Percentiles rank a stretch among this genome's conserved stretches.
These are phyloP conservation scores for Cyclocybe cylindracea DNA, from an alignment of 768 basidiomycete genomes.

Conservation along the genomic window DNA sequence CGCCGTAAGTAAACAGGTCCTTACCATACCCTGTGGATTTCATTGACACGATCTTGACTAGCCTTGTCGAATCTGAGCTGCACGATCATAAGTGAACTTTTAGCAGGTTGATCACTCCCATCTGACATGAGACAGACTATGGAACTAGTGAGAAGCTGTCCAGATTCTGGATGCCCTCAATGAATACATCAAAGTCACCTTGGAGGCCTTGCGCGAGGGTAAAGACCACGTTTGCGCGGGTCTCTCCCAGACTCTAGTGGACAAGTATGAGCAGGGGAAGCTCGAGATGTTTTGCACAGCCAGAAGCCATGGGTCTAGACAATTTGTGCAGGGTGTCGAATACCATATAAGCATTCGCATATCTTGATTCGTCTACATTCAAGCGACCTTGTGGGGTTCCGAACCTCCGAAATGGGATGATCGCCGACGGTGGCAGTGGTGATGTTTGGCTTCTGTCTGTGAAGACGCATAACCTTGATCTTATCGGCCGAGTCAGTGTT, in stretches of 20 bases:
- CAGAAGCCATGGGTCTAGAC: too few relatives aligned
- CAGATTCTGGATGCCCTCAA: conserved; percentile 58
- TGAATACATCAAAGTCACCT: conserved; percentile 39
- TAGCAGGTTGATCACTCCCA: neutral
- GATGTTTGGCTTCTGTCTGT: conserved; percentile 3
- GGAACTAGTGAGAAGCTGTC: conserved; percentile 48
- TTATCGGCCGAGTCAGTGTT: conserved; percentile 14
- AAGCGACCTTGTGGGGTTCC: neutral
- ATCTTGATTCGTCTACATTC: neutral
- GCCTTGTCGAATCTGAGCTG: conserved; percentile 62
- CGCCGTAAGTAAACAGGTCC: conserved; percentile 45
- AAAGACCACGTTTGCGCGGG: conserved; percentile 27
- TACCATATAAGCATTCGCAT: too few relatives aligned
- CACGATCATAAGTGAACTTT: conserved; percentile 49
- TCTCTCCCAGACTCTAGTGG: conserved; percentile 19
- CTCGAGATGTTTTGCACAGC: conserved; percentile 22
- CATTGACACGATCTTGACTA: conserved; percentile 15
- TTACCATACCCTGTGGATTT: neutral
- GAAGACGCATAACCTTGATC: conserved; percentile 6
- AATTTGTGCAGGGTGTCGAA: too few relatives aligned
- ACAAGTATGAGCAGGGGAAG: conserved; percentile 36
- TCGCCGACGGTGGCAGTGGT: conserved; percentile 13
- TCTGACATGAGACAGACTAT: conserved; percentile 37
- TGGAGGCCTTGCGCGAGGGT: conserved; percentile 29
- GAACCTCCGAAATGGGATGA: neutral